Evolutionary conservation across 1,284 basidiomycete species (phyloP).

Genomic region (Sanguinoderma infundibulare): DNA sequence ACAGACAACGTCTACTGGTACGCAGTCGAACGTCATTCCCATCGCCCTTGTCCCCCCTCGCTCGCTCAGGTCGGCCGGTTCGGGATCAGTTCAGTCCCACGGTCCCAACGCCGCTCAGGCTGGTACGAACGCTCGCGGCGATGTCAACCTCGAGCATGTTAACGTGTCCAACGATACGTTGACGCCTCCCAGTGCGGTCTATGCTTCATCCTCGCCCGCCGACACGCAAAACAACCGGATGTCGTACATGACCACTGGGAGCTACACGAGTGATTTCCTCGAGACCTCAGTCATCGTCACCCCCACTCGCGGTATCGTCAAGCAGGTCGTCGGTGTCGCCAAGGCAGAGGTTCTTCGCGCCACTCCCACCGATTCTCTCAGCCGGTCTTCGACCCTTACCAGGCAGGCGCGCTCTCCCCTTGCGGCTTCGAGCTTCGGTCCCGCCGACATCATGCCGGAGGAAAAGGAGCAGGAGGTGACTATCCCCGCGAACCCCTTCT

Average conservation of each 20-base stretch:
- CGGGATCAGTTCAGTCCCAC: conserved; percentile 38
- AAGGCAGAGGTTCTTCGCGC: conserved; percentile 80
- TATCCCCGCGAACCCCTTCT: conserved; percentile 62
- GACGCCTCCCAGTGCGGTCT: conserved; percentile 38
- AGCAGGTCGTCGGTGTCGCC: conserved; percentile 75
- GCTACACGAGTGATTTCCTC: conserved; percentile 76
- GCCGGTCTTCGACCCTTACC: conserved; percentile 37
- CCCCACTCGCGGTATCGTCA: conserved; percentile 62
- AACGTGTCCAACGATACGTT: conserved; percentile 61
- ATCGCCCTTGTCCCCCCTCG: conserved; percentile 78
- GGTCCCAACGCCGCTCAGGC: conserved; percentile 28
- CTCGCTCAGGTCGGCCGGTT: conserved; percentile 37
- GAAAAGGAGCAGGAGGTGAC: conserved; percentile 42
- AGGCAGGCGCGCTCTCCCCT: conserved; percentile 62
- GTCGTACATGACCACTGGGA: conserved; percentile 75
- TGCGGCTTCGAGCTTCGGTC: conserved; percentile 74
- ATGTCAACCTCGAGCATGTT: conserved; percentile 49
- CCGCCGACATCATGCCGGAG: conserved; percentile 62
- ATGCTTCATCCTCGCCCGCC: conserved; percentile 58
- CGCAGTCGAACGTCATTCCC: conserved; percentile 84
- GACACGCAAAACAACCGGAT: conserved; percentile 50
- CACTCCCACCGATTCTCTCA: conserved; percentile 41
- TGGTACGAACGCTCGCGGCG: conserved; percentile 8
- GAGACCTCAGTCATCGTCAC: conserved; percentile 84
- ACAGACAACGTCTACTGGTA: conserved; percentile 70